Evolutionary conservation across 2,329 filamentous ascomycete species (phyloP).

Genomic region (Aspergillus sp.): DNA sequence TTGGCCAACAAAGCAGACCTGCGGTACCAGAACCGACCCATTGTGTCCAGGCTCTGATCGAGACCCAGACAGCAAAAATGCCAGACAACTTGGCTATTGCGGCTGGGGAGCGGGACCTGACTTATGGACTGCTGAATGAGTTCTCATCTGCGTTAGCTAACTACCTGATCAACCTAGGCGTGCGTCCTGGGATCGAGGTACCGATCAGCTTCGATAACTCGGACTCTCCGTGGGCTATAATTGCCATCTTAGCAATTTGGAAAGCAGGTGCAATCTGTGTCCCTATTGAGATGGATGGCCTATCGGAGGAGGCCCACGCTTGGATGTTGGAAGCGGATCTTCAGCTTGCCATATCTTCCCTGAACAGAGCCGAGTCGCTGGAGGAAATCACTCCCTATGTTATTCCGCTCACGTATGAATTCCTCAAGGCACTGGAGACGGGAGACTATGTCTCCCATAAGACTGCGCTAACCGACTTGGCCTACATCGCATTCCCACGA

Average conservation of each 20-base stretch:
- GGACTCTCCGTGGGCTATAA: conserved; percentile 23
- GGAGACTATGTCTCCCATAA: no score
- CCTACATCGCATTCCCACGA: conserved; percentile 37
- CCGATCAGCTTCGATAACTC: conserved; percentile 31
- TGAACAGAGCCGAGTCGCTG: conserved; percentile 7
- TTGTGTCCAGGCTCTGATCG: conserved; percentile 30
- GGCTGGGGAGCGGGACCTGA: conserved; percentile 33
- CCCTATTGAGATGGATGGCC: conserved; percentile 35
- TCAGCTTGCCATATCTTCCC: conserved; percentile 42
- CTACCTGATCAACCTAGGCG: conserved; percentile 30
- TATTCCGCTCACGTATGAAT: not conserved
- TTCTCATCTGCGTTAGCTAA: conserved; percentile 33
- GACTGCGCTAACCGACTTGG: conserved; percentile 18
- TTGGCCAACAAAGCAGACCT: conserved; percentile 30
- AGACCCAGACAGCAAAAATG: conserved; percentile 20
- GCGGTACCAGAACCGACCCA: conserved; percentile 21
- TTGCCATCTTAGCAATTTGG: conserved; percentile 30
- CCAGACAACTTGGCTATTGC: conserved; percentile 29
- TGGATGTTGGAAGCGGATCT: conserved; percentile 39
- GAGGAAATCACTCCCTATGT: not conserved
- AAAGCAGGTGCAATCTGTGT: conserved; percentile 33
- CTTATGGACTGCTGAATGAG: conserved; percentile 33
- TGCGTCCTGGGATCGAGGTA: conserved; percentile 26
- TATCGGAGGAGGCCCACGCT: conserved; percentile 35
- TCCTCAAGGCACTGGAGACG: not conserved